Percentiles rank a stretch among this genome's conserved stretches.
phyloP scores from a whole-genome alignment of 2,329 filamentous ascomycete genomes.

The Zymoseptoria tritici region DNA sequence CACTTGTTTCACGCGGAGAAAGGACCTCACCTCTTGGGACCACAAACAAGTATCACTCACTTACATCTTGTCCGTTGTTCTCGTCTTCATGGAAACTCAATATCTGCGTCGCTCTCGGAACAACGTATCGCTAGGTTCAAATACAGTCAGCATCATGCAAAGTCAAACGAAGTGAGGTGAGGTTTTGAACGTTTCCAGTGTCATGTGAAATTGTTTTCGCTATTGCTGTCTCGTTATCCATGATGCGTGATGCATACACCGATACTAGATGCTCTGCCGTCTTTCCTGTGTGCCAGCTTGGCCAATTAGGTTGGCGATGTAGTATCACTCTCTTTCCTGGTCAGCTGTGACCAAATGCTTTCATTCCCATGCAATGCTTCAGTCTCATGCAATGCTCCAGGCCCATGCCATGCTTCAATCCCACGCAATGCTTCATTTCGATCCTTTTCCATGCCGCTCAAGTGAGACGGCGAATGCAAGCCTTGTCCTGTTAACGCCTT shows the following conservation, averaged over 20 bases:
- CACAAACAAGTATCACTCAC: too few relatives aligned
- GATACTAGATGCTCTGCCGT: background rate
- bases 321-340: background rate
- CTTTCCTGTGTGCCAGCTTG: constrained; percentile 1
- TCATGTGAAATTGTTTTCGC: constrained; percentile 7
- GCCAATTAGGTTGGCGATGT: background rate
- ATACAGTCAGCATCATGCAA: background rate
- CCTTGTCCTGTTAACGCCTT: background rate
- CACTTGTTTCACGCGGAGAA: background rate
- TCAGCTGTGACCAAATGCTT: background rate
- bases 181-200: background rate
- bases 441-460: background rate
- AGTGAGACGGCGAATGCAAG: background rate
- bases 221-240: background rate
- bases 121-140: background rate
- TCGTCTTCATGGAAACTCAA: too few relatives aligned
- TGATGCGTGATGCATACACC: background rate
- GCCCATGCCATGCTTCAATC: background rate
- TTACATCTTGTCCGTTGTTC: too few relatives aligned
- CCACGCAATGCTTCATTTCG: background rate
- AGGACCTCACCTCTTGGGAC: background rate
- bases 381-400: background rate
- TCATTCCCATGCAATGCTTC: background rate
- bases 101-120: background rate
- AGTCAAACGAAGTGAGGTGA: background rate